Conservation (phyloP, 2,329 filamentous ascomycete species). For the Dryadomyces quercivorus region DNA sequence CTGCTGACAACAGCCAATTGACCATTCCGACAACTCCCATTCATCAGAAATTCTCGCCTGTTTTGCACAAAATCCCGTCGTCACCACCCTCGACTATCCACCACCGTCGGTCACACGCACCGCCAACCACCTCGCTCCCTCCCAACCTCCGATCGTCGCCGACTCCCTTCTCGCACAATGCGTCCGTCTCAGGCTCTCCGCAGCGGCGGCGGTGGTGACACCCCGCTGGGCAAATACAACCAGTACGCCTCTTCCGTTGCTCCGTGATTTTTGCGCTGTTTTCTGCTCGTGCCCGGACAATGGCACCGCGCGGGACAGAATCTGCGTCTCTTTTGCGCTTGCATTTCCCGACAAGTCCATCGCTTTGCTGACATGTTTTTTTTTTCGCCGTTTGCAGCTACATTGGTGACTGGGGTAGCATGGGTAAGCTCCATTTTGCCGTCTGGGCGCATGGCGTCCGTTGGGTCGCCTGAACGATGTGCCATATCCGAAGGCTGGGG, state of each 20-base stretch:
- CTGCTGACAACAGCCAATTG: slow-evolving; percentile 8
- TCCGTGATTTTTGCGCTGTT: slow-evolving; percentile 3
- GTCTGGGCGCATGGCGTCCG: not conserved
- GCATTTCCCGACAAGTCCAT: not conserved
- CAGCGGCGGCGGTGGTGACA: slow-evolving; percentile 27
- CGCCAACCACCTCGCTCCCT: not conserved
- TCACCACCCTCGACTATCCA: not conserved
- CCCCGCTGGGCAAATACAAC: slow-evolving; percentile 29
- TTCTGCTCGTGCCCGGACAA: not conserved
- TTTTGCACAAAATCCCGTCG: not conserved
- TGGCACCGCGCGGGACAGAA: not conserved
- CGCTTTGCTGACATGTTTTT: not conserved
- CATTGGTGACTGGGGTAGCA: slow-evolving; percentile 61
- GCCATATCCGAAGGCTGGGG: no score
- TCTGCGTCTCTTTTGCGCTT: not conserved
- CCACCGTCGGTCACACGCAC: not conserved
- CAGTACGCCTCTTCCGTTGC: slow-evolving; percentile 24
- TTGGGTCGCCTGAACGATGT: not conserved
- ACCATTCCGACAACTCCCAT: slow-evolving; percentile 16
- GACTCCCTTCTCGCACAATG: slow-evolving; percentile 20
- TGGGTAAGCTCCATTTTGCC: slow-evolving; percentile 46
- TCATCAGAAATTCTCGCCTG: slow-evolving; percentile 13
- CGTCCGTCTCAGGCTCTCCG: slow-evolving; percentile 32
- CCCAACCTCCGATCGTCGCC: not conserved
- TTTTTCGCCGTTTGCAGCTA: slow-evolving; percentile 35